phyloP scores from a whole-genome alignment of 2,329 filamentous ascomycete genomes.

The Acrocalymma vagum region DNA sequence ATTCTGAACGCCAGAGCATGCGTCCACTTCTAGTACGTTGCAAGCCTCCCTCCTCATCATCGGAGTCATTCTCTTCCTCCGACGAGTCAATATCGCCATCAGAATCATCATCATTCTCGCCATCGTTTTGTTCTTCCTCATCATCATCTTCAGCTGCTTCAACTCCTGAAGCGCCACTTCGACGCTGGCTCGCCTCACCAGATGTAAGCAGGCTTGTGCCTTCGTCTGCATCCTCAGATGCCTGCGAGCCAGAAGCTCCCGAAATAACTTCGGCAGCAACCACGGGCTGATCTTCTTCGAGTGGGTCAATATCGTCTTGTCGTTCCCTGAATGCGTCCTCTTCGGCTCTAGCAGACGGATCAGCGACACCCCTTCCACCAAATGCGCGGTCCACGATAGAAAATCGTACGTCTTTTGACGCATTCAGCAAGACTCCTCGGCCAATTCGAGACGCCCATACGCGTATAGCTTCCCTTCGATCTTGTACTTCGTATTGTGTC shows the following conservation, averaged over 20 bases:
- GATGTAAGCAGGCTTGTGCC: conserved; percentile 9
- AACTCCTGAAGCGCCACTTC: conserved; percentile 7
- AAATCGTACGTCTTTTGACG: conserved; percentile 64
- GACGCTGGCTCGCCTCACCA: conserved; percentile 1
- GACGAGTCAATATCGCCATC: conserved; percentile 37
- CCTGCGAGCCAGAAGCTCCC: conserved; percentile 18
- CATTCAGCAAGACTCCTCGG: conserved; percentile 66
- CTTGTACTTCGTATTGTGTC: conserved; percentile 47
- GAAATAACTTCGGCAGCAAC: conserved; percentile 38
- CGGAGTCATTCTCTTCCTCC: conserved; percentile 40
- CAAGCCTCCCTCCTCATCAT: conserved; percentile 43
- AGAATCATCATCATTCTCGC: conserved; percentile 42
- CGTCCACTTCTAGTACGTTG: conserved; percentile 45
- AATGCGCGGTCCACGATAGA: conserved; percentile 67
- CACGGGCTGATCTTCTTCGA: conserved; percentile 55
- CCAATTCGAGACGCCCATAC: conserved; percentile 70
- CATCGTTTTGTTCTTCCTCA: conserved; percentile 33
- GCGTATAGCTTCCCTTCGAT: conserved; percentile 52
- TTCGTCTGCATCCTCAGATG: conserved; percentile 12
- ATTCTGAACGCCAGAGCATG: conserved; percentile 59
- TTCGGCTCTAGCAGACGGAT: conserved; percentile 48
- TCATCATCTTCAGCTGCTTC: conserved; percentile 36
- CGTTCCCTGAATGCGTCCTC: conserved; percentile 49
- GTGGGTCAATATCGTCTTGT: conserved; percentile 59
- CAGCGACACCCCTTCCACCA: conserved; percentile 62